Percentiles rank a stretch among this genome's conserved stretches.
phyloP scores from a whole-genome alignment of 2,329 filamentous ascomycete species.

The Penicillium sp. region DNA sequence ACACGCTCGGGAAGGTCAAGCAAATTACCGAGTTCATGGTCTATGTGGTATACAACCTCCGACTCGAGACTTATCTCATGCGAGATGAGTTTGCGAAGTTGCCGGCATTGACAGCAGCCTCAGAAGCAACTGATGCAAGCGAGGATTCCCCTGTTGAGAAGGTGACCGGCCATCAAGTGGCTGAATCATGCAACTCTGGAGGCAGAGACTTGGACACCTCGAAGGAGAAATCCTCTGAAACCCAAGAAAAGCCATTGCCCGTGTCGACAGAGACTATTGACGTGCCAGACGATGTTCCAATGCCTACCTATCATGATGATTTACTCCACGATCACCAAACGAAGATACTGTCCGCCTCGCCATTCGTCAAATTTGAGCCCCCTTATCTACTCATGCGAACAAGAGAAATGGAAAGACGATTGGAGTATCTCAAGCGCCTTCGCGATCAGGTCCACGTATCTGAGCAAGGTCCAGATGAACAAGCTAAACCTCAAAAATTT shows the following conservation, averaged over 20 bases:
- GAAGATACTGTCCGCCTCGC: slow-evolving; percentile 87
- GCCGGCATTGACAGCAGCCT: slow-evolving; percentile 48
- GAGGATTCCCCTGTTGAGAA: slow-evolving; percentile 4
- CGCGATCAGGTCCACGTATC: slow-evolving; percentile 59
- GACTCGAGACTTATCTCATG: slow-evolving; percentile 90
- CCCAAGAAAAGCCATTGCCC: slow-evolving; percentile 12
- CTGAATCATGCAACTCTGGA: neutral
- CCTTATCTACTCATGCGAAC: slow-evolving; percentile 90
- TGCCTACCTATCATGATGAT: slow-evolving; percentile 89
- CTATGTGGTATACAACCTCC: slow-evolving; percentile 96
- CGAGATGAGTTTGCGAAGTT: slow-evolving; percentile 86
- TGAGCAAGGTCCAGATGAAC: slow-evolving; percentile 51
- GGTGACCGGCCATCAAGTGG: slow-evolving; percentile 3
- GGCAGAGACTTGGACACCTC: slow-evolving; percentile 4
- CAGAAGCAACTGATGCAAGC: slow-evolving; percentile 40
- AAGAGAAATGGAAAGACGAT: slow-evolving; percentile 78
- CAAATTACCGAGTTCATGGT: slow-evolving; percentile 97
- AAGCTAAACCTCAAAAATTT: slow-evolving; percentile 64
- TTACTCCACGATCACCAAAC: slow-evolving; percentile 91
- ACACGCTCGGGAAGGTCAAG: slow-evolving; percentile 72
- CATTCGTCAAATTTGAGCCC: slow-evolving; percentile 91
- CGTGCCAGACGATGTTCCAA: slow-evolving; percentile 70
- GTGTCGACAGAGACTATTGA: slow-evolving; percentile 35
- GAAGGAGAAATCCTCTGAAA: slow-evolving; percentile 14
- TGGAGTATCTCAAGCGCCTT: slow-evolving; percentile 75